Evolutionary conservation across 2,329 filamentous ascomycete genomes (phyloP), one percentile per base, ranked within the genome.

Genomic region (Albophoma yamanashiensis): DNA sequence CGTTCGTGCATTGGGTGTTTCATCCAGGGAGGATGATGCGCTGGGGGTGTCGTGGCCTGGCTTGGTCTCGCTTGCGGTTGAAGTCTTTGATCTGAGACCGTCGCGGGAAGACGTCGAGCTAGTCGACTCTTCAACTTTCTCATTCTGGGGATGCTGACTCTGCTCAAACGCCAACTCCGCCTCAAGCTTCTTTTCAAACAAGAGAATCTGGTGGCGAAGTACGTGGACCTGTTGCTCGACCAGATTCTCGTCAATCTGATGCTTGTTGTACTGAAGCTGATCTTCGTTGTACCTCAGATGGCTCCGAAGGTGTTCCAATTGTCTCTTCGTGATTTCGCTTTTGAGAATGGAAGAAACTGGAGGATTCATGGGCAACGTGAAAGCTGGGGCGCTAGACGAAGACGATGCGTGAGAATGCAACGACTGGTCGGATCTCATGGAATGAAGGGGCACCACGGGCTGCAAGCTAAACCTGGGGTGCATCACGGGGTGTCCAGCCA

Each of bases 241-340:
- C 40, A 75, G 71, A 62, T 75, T 77, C 64, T 83, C 82, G 61
- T 87, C 83, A 62, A 86, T 83, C 64, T 86, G 83, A 63, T 86
- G 82, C 64, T 78, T 80, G 67, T 87, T 86, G 73, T 82, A 85
- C 58, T 79, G 77, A 53, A 87, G 70, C 64, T 87, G 83, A 61
- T 83, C 79, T 63, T 85, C 79, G 47, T 81, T 75, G 60, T 80
- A 79, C 65, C 79, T 82, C 61, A 87, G 74, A n/a, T 78, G 77
- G n/a, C 68, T 66, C 47, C 76, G 77, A 59, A 87, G 76, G 50
- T 73, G 71, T 27, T 79, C 76, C 57, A 86, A 78, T 64, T 86
- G 83, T 64, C 80, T 82, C 67, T 75, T 82, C 9, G 82, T 85
- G 64, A 86, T 83, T n/a, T 83, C 80, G 64, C 83, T 86, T 4